Evolutionary conservation across 2,329 filamentous ascomycete genomes (phyloP).

Genomic region (Zymoseptoria pseudotritici): DNA sequence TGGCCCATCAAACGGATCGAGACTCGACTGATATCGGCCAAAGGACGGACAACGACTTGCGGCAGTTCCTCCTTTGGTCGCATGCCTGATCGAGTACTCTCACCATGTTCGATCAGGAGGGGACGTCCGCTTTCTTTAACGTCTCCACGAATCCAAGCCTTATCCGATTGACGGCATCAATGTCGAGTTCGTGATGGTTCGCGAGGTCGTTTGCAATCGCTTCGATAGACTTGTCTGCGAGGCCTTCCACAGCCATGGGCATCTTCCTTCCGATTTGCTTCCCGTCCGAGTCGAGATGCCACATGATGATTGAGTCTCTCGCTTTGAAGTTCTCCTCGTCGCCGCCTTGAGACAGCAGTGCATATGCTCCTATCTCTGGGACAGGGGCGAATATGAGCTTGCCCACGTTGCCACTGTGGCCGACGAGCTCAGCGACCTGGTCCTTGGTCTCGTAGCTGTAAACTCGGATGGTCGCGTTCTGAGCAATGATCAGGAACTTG

Average conservation of each 20-base stretch:
- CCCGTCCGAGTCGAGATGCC: slow-evolving; percentile 9
- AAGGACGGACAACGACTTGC: slow-evolving; percentile 8
- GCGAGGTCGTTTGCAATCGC: slow-evolving; percentile 9
- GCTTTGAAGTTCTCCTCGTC: background rate
- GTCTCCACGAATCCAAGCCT: slow-evolving; percentile 1
- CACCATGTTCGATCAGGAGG: slow-evolving; percentile 6
- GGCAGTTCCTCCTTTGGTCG: slow-evolving; percentile 7
- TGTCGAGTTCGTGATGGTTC: slow-evolving; percentile 7
- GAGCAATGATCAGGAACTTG: slow-evolving; percentile 1
- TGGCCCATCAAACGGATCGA: slow-evolving; percentile 9
- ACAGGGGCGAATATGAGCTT: slow-evolving; percentile 4
- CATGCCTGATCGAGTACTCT: slow-evolving; percentile 10
- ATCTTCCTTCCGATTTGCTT: slow-evolving; percentile 2
- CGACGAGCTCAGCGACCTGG: slow-evolving; percentile 4
- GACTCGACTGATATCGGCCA: background rate
- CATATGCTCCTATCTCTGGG: slow-evolving; percentile 3
- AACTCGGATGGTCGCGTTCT: slow-evolving; percentile 1
- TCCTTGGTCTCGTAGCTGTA: slow-evolving; percentile 1
- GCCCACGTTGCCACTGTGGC: slow-evolving; percentile 3
- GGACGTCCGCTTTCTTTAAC: slow-evolving; percentile 6
- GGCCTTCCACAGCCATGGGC: slow-evolving; percentile 8
- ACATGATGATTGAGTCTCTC: slow-evolving; percentile 5
- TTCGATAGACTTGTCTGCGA: slow-evolving; percentile 8
- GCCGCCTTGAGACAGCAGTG: slow-evolving; percentile 6
- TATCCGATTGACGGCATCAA: slow-evolving; percentile 2